Conservation (phyloP, 768 basidiomycete genomes). For the Tricholoma sp. region DNA sequence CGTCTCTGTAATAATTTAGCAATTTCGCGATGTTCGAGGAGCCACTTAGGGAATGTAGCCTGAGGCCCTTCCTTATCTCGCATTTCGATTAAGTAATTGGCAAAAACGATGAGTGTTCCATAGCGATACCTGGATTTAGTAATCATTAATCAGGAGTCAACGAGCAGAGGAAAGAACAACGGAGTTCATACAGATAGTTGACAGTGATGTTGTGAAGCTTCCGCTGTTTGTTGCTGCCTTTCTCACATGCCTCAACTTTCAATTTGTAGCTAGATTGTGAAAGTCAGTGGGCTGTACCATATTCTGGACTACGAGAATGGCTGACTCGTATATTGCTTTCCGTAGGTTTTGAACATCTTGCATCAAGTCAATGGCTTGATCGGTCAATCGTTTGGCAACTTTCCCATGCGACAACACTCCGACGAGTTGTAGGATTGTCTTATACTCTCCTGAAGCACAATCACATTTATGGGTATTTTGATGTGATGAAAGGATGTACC, state of each 20-base stretch:
- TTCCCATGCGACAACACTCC: slow-evolving; percentile 91
- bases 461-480: not conserved
- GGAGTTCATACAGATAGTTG: slow-evolving; percentile 71
- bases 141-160: not conserved
- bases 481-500: slow-evolving; percentile 36
- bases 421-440: slow-evolving; percentile 91
- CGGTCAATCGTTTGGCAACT: slow-evolving; percentile 84
- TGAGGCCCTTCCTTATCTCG: slow-evolving; percentile 29
- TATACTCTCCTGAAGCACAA: slow-evolving; percentile 78
- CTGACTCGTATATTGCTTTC: slow-evolving; percentile 92
- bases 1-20: slow-evolving; percentile 61
- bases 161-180: too few species aligned
- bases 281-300: not conserved
- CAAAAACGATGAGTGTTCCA: slow-evolving; percentile 88
- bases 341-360: slow-evolving; percentile 96
- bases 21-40: slow-evolving; percentile 80
- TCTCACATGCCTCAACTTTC: slow-evolving; percentile 78
- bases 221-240: slow-evolving; percentile 69
- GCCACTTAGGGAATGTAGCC: slow-evolving; percentile 75
- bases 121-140: slow-evolving; percentile 70
- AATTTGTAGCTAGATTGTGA: slow-evolving; percentile 70
- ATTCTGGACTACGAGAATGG: slow-evolving; percentile 3
- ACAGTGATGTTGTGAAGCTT: slow-evolving; percentile 72
- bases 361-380: slow-evolving; percentile 87
- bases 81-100: slow-evolving; percentile 88